Evolutionary conservation across 331 rosid species (phyloP).

Genomic region (Telfairia occidentalis): DNA sequence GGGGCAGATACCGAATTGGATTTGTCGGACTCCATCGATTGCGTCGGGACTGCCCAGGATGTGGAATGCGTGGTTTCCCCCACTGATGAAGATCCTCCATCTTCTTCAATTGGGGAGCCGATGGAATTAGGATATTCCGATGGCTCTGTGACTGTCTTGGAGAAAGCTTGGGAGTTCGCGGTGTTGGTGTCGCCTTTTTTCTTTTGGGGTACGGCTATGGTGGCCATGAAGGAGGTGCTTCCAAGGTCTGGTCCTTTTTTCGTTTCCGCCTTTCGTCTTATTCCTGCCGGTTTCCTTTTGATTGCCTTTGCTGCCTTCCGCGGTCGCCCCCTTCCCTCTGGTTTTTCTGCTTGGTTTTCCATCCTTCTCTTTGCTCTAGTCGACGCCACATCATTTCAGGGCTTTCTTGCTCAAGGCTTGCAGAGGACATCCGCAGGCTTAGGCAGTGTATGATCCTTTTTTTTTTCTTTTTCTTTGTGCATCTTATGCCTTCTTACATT

Average conservation of each 20-base stretch:
- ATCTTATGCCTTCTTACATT: not conserved
- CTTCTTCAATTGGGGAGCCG: not conserved
- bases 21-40: slow-evolving; percentile 28
- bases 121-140: not conserved
- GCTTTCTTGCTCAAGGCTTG: slow-evolving; percentile 80
- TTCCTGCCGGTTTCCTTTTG: slow-evolving; percentile 84
- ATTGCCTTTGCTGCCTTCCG: slow-evolving; percentile 64
- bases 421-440: slow-evolving; percentile 87
- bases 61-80: slow-evolving; percentile 36
- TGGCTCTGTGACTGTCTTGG: slow-evolving; percentile 7
- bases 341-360: slow-evolving; percentile 72
- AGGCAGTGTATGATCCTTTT: slow-evolving; percentile 66
- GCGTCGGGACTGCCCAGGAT: slow-evolving; percentile 61
- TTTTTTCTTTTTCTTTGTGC: too few species aligned
- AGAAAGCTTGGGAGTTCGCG: slow-evolving; percentile 43
- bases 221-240: slow-evolving; percentile 87
- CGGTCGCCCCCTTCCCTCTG: slow-evolving; percentile 61
- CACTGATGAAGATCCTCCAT: not conserved
- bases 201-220: slow-evolving; percentile 98
- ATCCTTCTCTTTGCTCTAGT: slow-evolving; percentile 62
- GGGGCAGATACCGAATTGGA: slow-evolving; percentile 21
- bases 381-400: slow-evolving; percentile 88
- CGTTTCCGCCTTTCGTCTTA: slow-evolving; percentile 71
- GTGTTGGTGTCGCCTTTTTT: slow-evolving; percentile 83
- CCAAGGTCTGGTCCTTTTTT: slow-evolving; percentile 76